Evolutionary conservation across 2,329 filamentous ascomycete species (phyloP).

Genomic region (Hypoxylon sp.): DNA sequence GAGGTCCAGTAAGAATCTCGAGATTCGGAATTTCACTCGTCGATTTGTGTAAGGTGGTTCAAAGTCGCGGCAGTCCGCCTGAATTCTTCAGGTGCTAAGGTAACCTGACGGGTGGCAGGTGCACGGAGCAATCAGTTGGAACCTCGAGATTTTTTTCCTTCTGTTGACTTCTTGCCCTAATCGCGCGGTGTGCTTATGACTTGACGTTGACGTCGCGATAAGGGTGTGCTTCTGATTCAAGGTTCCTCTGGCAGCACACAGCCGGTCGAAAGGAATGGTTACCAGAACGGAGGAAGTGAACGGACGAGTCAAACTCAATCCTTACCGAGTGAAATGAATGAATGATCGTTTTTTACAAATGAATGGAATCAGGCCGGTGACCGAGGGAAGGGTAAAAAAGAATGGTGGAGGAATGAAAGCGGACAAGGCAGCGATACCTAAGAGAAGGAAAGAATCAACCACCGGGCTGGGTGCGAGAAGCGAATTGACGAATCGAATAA

Average conservation of each 20-base stretch:
- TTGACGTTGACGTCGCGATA: conserved; percentile 23
- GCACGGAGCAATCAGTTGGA: not conserved
- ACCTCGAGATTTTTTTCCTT: not conserved
- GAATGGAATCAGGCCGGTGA: conserved; percentile 25
- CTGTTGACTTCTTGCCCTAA: not conserved
- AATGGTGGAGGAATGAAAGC: conserved; percentile 27
- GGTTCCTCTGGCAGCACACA: conserved; percentile 25
- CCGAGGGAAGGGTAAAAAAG: conserved; percentile 17
- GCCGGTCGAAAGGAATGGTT: conserved; percentile 9
- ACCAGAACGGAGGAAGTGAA: conserved; percentile 26
- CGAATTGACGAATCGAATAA: not conserved
- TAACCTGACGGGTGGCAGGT: conserved; percentile 24
- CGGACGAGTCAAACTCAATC: conserved; percentile 21
- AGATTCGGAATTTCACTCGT: conserved; percentile 33
- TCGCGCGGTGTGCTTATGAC: conserved; percentile 23
- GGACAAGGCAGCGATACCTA: conserved; percentile 21
- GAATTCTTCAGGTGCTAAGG: conserved; percentile 6
- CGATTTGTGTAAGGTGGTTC: conserved; percentile 36
- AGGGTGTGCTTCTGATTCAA: conserved; percentile 9
- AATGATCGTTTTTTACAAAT: conserved; percentile 28
- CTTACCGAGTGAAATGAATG: conserved; percentile 21
- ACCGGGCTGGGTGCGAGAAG: not conserved
- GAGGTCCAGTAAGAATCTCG: conserved; percentile 13
- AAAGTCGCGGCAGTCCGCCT: conserved; percentile 32
- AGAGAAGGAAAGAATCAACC: conserved; percentile 16